Conservation (phyloP, 768 basidiomycete genomes). For the Mrakia blollopis region DNA sequence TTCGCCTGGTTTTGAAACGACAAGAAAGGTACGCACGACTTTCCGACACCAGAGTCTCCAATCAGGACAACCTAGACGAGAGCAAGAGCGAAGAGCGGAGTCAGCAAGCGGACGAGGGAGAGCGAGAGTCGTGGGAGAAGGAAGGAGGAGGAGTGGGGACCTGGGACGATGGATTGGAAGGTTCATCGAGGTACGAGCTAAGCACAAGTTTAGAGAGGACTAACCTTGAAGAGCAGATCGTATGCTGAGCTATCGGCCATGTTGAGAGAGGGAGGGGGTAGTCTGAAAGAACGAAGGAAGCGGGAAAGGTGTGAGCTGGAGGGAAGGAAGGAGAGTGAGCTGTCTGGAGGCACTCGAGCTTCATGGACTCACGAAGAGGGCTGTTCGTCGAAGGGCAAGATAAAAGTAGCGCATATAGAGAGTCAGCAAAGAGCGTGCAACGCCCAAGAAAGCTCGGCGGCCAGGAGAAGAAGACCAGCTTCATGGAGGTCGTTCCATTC, state of each 20-base stretch:
- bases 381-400: too few relatives aligned
- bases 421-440: too few relatives aligned
- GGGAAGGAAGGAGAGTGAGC: neutral
- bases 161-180: neutral
- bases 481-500: too few relatives aligned
- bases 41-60: slow-evolving; percentile 98
- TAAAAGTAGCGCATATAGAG: too few relatives aligned
- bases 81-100: neutral
- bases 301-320: neutral
- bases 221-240: slow-evolving; percentile 12
- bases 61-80: slow-evolving; percentile 99
- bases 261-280: neutral
- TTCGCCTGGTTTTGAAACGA: neutral
- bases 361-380: too few relatives aligned
- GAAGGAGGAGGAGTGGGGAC: neutral
- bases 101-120: slow-evolving; percentile 53
- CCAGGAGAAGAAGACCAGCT: too few relatives aligned
- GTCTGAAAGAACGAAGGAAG: neutral
- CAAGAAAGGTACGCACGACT: slow-evolving; percentile 75
- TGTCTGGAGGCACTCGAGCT: too few relatives aligned
- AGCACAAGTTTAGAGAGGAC: neutral
- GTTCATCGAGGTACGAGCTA: neutral
- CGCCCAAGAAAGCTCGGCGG: too few relatives aligned
- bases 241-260: slow-evolving; percentile 16
- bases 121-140: neutral